These are phyloP conservation scores for Metarhizium anisopliae DNA, from an alignment of 2,329 filamentous ascomycete genomes.

Conservation along the genomic window DNA sequence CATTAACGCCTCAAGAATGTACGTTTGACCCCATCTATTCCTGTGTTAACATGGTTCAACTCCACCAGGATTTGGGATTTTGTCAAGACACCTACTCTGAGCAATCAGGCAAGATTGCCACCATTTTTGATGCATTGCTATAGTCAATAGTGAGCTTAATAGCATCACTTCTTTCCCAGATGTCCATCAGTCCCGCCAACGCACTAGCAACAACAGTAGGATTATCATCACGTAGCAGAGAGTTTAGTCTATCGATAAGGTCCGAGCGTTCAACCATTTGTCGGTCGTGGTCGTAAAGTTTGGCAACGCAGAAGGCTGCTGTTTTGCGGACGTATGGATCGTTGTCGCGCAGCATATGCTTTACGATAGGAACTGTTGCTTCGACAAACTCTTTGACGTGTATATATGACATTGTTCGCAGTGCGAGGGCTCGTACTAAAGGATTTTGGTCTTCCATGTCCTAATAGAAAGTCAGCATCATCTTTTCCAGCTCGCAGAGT, in stretches of 20 bases:
- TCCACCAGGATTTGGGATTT: background rate
- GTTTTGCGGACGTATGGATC: constrained; percentile 98
- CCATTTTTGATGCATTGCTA: constrained; percentile 93
- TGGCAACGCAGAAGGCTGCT: constrained; percentile 90
- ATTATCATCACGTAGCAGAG: constrained; percentile 88
- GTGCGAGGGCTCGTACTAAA: constrained; percentile 79
- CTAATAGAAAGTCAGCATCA: constrained; percentile 31
- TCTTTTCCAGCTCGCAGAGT: background rate
- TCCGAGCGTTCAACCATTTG: constrained; percentile 84
- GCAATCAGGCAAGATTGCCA: constrained; percentile 91
- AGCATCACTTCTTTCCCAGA: constrained; percentile 94
- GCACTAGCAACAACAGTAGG: constrained; percentile 95
- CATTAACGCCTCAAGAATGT: constrained; percentile 96
- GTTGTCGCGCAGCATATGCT: constrained; percentile 70
- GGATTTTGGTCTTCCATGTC: constrained; percentile 94
- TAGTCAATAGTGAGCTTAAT: constrained; percentile 99
- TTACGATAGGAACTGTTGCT: constrained; percentile 76
- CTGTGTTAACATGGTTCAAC: background rate
- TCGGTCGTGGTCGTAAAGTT: constrained; percentile 94
- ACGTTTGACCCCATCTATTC: constrained; percentile 90
- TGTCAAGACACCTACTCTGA: constrained; percentile 63
- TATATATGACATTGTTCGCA: constrained; percentile 95
- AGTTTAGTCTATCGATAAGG: constrained; percentile 84
- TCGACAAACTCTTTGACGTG: constrained; percentile 95
- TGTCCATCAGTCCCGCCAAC: constrained; percentile 85